Percentiles rank a stretch among this genome's conserved stretches.
phyloP scores from a whole-genome alignment of 768 basidiomycete species.

The Tulasnella sp. region DNA sequence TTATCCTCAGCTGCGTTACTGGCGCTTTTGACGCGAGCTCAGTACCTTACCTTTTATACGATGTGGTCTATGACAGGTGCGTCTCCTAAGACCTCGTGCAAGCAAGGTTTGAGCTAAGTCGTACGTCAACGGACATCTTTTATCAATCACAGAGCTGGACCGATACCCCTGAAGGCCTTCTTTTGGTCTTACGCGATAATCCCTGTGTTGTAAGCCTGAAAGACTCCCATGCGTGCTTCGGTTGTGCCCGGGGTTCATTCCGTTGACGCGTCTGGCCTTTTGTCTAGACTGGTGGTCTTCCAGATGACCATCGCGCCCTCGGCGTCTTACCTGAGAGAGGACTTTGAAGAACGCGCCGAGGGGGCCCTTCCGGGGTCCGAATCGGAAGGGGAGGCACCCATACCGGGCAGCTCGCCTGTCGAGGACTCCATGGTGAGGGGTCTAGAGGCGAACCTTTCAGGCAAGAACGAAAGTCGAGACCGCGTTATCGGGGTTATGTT shows the following conservation, averaged over 20 bases:
- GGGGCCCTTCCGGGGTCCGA: neutral
- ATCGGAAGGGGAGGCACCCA: neutral
- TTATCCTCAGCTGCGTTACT: conserved; percentile 29
- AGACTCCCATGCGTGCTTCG: neutral
- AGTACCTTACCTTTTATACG: conserved; percentile 27
- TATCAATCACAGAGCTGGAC: neutral
- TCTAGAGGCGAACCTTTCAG: conserved; percentile 8
- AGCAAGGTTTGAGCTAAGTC: conserved; percentile 10
- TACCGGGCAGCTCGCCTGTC: neutral
- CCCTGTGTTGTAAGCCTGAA: conserved; percentile 24
- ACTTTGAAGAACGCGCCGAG: conserved; percentile 13
- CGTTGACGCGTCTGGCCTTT: neutral
- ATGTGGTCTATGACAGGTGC: conserved; percentile 22
- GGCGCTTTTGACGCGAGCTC: conserved; percentile 31
- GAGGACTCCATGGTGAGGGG: conserved; percentile 8
- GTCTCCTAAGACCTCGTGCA: neutral
- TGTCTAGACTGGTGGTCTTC: conserved; percentile 25
- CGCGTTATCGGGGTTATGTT: conserved; percentile 26
- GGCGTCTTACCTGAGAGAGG: conserved; percentile 22
- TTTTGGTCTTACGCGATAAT: conserved; percentile 28
- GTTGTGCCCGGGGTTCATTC: neutral
- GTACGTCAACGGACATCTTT: conserved; percentile 5
- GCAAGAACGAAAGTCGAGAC: conserved; percentile 17
- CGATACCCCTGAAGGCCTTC: conserved; percentile 23
- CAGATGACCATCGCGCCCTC: conserved; percentile 27